Percentiles rank a stretch among this genome's conserved stretches.
Evolutionary conservation across 1,139 yeast species (phyloP).

Genomic region (Blastobotrys apis): DNA sequence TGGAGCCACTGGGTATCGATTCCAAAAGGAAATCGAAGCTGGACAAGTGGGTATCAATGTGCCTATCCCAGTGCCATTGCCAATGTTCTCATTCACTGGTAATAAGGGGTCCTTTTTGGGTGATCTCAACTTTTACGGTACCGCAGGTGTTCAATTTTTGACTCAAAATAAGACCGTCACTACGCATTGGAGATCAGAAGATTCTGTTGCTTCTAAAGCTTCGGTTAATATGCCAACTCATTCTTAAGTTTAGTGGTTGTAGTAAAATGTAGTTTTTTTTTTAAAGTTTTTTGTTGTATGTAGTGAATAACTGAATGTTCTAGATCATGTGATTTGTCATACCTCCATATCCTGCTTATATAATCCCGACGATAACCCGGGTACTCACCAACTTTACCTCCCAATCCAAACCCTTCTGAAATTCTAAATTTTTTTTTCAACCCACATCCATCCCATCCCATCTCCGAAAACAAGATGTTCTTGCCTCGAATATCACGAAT

Average conservation of each 20-base stretch:
- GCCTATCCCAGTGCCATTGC: slow-evolving; percentile 81
- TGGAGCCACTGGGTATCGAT: slow-evolving; percentile 66
- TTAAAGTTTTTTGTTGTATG: neutral
- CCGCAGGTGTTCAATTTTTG: slow-evolving; percentile 66
- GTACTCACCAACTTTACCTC: too few relatives aligned
- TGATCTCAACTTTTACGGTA: slow-evolving; percentile 75
- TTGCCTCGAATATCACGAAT: too few relatives aligned
- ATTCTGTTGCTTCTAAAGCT: slow-evolving; percentile 53
- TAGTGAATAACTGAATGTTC: neutral
- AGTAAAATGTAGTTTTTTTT: too few relatives aligned
- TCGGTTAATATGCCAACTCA: slow-evolving; percentile 43
- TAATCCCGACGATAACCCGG: too few relatives aligned
- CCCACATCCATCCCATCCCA: too few relatives aligned
- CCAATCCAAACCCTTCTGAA: too few relatives aligned
- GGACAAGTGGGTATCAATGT: slow-evolving; percentile 81
- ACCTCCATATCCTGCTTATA: too few relatives aligned
- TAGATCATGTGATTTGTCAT: too few relatives aligned
- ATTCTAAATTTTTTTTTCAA: too few relatives aligned
- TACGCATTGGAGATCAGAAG: slow-evolving; percentile 59
- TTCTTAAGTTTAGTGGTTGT: neutral
- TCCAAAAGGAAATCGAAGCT: slow-evolving; percentile 64
- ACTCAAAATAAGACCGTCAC: slow-evolving; percentile 78
- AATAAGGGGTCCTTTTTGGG: slow-evolving; percentile 75
- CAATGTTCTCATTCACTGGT: slow-evolving; percentile 80
- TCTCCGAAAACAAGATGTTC: too few relatives aligned